Evolutionary conservation across 768 basidiomycete genomes (phyloP).

Genomic region (Boletus reticulatus): DNA sequence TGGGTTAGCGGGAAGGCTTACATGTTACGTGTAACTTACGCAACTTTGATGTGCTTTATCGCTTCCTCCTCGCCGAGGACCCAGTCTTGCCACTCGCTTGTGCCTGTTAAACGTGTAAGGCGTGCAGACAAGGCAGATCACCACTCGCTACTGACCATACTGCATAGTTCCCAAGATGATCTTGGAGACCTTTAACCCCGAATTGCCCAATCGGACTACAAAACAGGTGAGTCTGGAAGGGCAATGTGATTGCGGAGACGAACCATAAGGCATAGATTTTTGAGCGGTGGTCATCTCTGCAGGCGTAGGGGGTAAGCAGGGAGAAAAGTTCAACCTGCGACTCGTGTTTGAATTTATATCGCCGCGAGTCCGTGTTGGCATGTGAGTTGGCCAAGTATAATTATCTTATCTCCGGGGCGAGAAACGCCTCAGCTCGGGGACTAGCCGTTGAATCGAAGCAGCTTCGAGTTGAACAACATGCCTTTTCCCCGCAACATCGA

Average conservation of each 20-base stretch:
- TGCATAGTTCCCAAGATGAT: too few relatives aligned
- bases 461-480: too few relatives aligned
- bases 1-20: too few relatives aligned
- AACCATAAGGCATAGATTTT: conserved; percentile 17
- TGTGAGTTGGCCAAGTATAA: conserved; percentile 1
- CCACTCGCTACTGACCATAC: too few relatives aligned
- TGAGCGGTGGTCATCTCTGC: conserved; percentile 5
- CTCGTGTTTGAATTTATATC: conserved; percentile 2
- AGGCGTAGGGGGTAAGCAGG: background rate
- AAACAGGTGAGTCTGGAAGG: background rate
- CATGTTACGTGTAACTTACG: too few relatives aligned
- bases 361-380: background rate
- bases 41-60: too few relatives aligned
- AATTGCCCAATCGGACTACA: conserved; percentile 7
- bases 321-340: background rate
- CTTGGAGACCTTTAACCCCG: too few relatives aligned
- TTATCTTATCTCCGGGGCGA: conserved; percentile 1
- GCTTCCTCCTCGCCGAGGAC: too few relatives aligned
- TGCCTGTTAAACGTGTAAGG: conserved; percentile 3
- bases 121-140: background rate
- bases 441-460: too few relatives aligned
- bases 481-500: too few relatives aligned
- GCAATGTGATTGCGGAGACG: background rate
- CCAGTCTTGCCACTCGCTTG: background rate
- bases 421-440: too few relatives aligned